phyloP scores from a whole-genome alignment of 441 rosid species.

The Francoa sonchifolia region DNA sequence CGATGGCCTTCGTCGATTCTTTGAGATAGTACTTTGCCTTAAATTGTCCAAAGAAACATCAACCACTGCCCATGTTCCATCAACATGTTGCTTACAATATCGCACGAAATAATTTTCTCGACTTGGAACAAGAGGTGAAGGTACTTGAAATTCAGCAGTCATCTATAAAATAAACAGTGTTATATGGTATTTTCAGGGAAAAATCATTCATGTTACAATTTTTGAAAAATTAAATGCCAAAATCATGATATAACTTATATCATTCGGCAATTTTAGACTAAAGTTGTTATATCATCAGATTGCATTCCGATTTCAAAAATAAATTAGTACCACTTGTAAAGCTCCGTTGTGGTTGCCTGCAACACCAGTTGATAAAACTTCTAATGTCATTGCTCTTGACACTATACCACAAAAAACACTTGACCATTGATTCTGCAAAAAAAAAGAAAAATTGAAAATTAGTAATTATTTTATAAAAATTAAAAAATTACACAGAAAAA shows the following conservation, averaged over 20 bases:
- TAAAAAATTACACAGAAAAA: not conserved
- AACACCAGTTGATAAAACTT: constrained; percentile 46
- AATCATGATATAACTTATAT: not conserved
- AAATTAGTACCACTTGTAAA: constrained; percentile 97
- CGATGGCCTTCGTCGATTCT: constrained; percentile 71
- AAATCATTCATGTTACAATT: not conserved
- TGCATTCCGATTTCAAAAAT: too few species aligned
- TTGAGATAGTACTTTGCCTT: constrained; percentile 34
- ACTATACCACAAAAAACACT: constrained; percentile 60
- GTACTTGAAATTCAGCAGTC: constrained; percentile 68
- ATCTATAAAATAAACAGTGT: constrained; percentile 27
- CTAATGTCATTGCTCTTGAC: constrained; percentile 55
- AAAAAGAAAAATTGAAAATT: constrained; percentile 4
- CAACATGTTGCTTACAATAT: constrained; percentile 64
- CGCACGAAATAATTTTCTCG: constrained; percentile 58
- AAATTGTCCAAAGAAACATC: constrained; percentile 81
- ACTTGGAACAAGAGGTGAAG: constrained; percentile 65
- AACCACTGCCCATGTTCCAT: constrained; percentile 82
- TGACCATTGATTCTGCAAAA: constrained; percentile 63
- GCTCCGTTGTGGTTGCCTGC: constrained; percentile 64
- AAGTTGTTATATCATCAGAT: too few species aligned
- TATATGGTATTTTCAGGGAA: not conserved
- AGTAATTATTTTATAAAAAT: not conserved
- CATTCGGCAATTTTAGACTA: too few species aligned
- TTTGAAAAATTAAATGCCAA: not conserved